Evolutionary conservation across 306 rosid genomes (phyloP).

Genomic region (Vicia faba): DNA sequence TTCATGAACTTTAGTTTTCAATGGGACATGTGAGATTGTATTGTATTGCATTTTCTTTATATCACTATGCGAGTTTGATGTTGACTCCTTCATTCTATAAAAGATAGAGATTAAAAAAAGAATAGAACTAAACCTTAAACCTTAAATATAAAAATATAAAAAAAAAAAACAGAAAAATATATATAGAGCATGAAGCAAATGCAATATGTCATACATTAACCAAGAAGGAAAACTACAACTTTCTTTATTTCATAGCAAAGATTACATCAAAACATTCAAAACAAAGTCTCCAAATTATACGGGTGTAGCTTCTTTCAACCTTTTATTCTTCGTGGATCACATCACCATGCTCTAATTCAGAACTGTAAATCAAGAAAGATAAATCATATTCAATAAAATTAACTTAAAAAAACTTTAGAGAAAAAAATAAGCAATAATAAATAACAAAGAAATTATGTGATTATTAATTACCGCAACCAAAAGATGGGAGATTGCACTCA

Average conservation of each 20-base stretch:
- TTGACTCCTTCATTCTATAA: no score
- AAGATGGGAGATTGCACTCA: conserved; percentile 57
- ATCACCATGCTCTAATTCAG: conserved; percentile 20
- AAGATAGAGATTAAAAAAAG: no score
- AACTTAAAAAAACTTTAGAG: not conserved
- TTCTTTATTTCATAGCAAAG: conserved; percentile 23
- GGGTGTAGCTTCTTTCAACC: not conserved
- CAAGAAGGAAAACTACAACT: not conserved
- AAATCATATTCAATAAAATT: not conserved
- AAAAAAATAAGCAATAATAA: not conserved
- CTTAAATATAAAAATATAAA: not conserved
- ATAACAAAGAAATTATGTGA: not conserved
- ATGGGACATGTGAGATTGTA: no score
- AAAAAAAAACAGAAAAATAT: not conserved
- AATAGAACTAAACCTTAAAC: not conserved
- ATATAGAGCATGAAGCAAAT: not conserved
- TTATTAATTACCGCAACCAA: conserved; percentile 55
- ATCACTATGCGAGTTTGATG: no score
- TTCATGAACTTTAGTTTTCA: no score
- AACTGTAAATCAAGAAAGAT: conserved; percentile 8
- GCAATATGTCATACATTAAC: not conserved
- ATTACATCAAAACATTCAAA: not conserved
- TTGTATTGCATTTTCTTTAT: no score
- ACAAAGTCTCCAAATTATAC: not conserved
- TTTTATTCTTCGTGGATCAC: conserved; percentile 21